Conservation (phyloP, 1,284 basidiomycete genomes). For the Puccinia novopanici region DNA sequence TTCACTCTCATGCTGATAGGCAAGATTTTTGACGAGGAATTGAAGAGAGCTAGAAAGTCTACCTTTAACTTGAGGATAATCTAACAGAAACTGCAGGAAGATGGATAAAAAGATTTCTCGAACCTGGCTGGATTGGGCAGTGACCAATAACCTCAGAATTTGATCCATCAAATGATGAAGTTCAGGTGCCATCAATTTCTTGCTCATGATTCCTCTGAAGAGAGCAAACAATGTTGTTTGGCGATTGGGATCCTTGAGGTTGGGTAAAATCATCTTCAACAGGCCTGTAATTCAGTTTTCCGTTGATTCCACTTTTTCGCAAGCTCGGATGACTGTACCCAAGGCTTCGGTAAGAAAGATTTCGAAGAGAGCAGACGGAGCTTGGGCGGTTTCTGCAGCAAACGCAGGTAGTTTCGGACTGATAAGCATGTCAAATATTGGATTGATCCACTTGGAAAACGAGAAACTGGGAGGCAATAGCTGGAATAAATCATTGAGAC, state of each 20-base stretch:
- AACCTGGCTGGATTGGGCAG: slow-evolving; percentile 84
- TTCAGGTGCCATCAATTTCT: slow-evolving; percentile 90
- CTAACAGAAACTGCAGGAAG: slow-evolving; percentile 89
- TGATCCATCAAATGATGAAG: slow-evolving; percentile 97
- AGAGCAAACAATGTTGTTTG: slow-evolving; percentile 86
- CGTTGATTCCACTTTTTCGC: slow-evolving; percentile 74
- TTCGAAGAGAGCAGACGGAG: too few relatives aligned
- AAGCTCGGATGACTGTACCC: slow-evolving; percentile 80
- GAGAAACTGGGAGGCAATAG: slow-evolving; percentile 63
- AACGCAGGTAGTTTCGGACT: slow-evolving; percentile 76
- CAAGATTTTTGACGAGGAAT: slow-evolving; percentile 89
- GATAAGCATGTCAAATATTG: slow-evolving; percentile 73
- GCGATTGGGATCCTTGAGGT: slow-evolving; percentile 88
- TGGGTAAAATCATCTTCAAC: slow-evolving; percentile 79
- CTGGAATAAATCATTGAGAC: slow-evolving; percentile 84
- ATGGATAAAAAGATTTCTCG: slow-evolving; percentile 87
- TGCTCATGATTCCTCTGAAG: slow-evolving; percentile 84
- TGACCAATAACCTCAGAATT: slow-evolving; percentile 91
- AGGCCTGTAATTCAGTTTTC: slow-evolving; percentile 87
- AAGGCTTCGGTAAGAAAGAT: too few relatives aligned
- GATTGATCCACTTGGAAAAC: slow-evolving; percentile 75
- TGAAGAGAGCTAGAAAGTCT: slow-evolving; percentile 83
- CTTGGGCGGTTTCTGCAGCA: slow-evolving; percentile 81
- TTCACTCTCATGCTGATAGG: slow-evolving; percentile 87
- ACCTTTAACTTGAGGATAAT: slow-evolving; percentile 95